These are phyloP conservation scores for Maudiozyma saulgeensis DNA, from an alignment of 805 yeast species.

Conservation along the genomic window DNA sequence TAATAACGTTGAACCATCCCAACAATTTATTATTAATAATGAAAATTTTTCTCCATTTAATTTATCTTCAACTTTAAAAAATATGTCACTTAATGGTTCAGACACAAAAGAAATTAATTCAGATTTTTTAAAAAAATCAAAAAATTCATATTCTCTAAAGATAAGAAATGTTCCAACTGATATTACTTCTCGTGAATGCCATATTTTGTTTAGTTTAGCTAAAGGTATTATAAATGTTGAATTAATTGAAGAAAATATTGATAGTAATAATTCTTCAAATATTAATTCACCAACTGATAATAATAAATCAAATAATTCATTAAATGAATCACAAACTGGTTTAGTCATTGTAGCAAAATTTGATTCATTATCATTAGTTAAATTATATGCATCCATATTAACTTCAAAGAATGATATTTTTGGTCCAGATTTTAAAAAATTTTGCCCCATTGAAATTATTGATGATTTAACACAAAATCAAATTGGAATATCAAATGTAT, in stretches of 20 bases:
- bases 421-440: constrained; percentile 36
- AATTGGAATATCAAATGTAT: constrained; percentile 7
- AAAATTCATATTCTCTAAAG: constrained; percentile 22
- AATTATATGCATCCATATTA: constrained; percentile 31
- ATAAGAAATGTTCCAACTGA: constrained; percentile 53
- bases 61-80: constrained; percentile 12
- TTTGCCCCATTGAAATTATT: constrained; percentile 30
- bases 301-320: not conserved
- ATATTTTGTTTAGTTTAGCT: constrained; percentile 57
- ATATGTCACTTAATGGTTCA: constrained; percentile 8
- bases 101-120: not conserved
- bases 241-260: constrained; percentile 14
- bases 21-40: not conserved
- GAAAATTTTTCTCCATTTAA: constrained; percentile 3
- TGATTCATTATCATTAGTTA: constrained; percentile 34
- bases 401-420: constrained; percentile 34
- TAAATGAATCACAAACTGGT: too few species aligned
- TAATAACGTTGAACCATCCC: constrained; percentile 1
- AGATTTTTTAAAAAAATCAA: not conserved
- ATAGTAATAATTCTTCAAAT: not conserved
- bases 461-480: constrained; percentile 22
- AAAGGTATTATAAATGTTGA: constrained; percentile 46
- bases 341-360: constrained; percentile 31
- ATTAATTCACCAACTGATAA: not conserved
- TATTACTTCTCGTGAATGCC: constrained; percentile 53